Base-by-base conservation (phyloP, 2,329 filamentous ascomycete genomes). In the Pseudovirgaria hyperparasitica region DNA sequence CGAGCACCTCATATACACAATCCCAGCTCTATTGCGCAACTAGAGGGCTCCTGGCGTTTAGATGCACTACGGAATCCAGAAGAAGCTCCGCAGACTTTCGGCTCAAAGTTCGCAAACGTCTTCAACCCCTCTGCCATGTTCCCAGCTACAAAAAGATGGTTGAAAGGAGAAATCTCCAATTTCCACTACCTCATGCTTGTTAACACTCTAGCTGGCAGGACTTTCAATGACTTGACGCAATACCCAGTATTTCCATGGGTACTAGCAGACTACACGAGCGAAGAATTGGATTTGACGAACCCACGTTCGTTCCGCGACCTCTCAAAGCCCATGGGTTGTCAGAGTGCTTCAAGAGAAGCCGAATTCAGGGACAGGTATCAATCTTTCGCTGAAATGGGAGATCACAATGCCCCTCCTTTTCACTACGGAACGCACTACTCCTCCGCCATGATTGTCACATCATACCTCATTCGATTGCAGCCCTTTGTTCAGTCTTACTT, bases 391-490 rank as follows among this genome's bases (percentile, higher is more conserved):
- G 90, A 96, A 48, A 92, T 98, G 65, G 82, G 78, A 6, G 86
- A 93, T 38, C 58, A 63, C 22, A 66, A 65, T 30, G 65, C 68
- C 23, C 77, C 81, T 1, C 81, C 90, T 0, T 98, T 94, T 50
- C 90, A 98, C 49, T 98, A 96, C 41, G 90, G 90, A 11, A 98
- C 92, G 0, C 92, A 98, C 50, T 98, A 98, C 52, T 96, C 90
- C 2, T 96, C 90, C 2, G 90, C 90, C 6, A 98, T 96, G 90
- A 94, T 93, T 32, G 90, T 98, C 5, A 85, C 85, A 9, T 94
- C 86, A 0, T 98, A 94, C 45, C 67, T 98, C 21, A 94, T 98
- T 43, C 78, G 90, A 11, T 65, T 98, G 10, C 87, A 93, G 26
- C 90, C 90, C 0, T 98, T 96, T 49, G 87, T 94, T 14, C 84